Percentiles rank a stretch among this genome's conserved stretches.
Conservation (phyloP, 208 protist genomes). For the Eutreptiella sp. region DNA sequence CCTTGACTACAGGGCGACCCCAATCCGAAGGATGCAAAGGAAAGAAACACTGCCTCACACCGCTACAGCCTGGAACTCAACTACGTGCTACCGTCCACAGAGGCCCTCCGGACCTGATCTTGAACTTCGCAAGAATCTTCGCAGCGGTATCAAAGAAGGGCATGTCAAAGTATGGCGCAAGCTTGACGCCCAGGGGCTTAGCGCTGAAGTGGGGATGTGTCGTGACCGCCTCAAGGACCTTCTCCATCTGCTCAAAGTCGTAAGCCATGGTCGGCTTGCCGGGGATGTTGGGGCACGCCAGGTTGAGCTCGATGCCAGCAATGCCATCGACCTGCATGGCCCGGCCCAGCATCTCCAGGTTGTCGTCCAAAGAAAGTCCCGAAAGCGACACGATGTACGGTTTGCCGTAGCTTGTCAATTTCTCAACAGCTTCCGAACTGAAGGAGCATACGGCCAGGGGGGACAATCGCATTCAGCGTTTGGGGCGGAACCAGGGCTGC, state of each 20-base stretch:
- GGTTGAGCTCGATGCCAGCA: constrained; percentile 67
- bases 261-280: constrained; percentile 77
- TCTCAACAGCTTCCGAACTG: too few relatives aligned
- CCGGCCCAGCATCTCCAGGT: constrained; percentile 57
- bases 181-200: constrained; percentile 73
- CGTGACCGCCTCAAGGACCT: constrained; percentile 54
- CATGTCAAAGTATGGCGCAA: constrained; percentile 79
- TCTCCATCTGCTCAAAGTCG: constrained; percentile 64
- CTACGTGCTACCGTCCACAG: too few relatives aligned
- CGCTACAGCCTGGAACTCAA: too few relatives aligned
- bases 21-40: too few relatives aligned
- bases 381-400: constrained; percentile 73
- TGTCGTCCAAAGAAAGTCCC: constrained; percentile 64
- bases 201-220: constrained; percentile 52
- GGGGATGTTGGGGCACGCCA: constrained; percentile 76
- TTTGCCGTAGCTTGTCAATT: constrained; percentile 46
- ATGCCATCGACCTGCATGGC: constrained; percentile 49
- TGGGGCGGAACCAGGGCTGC: too few relatives aligned
- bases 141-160: constrained; percentile 73
- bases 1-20: too few relatives aligned
- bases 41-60: too few relatives aligned
- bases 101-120: too few relatives aligned
- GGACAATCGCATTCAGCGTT: too few relatives aligned
- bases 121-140: too few relatives aligned
- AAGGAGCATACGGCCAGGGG: too few relatives aligned